phyloP scores from a whole-genome alignment of 2,329 filamentous ascomycete species.

The Didymosphaeria variabile region DNA sequence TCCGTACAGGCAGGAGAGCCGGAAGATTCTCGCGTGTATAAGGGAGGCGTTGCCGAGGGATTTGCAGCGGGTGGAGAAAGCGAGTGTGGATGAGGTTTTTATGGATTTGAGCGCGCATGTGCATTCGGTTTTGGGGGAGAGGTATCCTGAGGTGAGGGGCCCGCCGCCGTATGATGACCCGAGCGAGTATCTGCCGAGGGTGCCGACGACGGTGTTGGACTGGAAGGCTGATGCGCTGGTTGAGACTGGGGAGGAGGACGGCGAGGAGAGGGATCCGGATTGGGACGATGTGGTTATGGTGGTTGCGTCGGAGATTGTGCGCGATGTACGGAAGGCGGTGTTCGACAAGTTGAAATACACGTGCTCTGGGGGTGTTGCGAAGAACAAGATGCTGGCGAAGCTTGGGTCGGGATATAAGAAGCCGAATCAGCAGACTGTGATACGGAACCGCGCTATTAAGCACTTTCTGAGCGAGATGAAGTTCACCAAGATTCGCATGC shows the following conservation, averaged over 20 bases:
- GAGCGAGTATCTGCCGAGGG: constrained; percentile 74
- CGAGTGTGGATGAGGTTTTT: constrained; percentile 95
- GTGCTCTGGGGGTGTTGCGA: constrained; percentile 86
- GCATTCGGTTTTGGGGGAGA: constrained; percentile 75
- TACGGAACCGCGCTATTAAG: constrained; percentile 82
- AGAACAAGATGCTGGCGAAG: constrained; percentile 96
- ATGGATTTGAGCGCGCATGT: constrained; percentile 88
- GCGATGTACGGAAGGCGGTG: constrained; percentile 75
- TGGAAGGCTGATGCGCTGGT: constrained; percentile 86
- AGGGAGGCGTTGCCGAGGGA: constrained; percentile 73
- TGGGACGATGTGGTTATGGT: constrained; percentile 94
- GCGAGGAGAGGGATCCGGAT: constrained; percentile 83
- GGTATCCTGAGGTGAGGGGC: constrained; percentile 76
- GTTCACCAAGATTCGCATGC: constrained; percentile 91
- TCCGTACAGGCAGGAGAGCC: constrained; percentile 85
- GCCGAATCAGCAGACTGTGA: constrained; percentile 92
- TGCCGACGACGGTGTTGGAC: constrained; percentile 76
- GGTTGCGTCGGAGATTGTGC: constrained; percentile 88
- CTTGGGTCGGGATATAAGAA: constrained; percentile 91
- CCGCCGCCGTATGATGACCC: constrained; percentile 78
- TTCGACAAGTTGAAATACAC: constrained; percentile 81
- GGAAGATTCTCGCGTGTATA: constrained; percentile 81
- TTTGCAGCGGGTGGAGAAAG: constrained; percentile 85
- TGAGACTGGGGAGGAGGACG: constrained; percentile 76
- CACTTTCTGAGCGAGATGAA: constrained; percentile 86